These are phyloP conservation scores for Monilinia fructigena DNA, from an alignment of 2,329 filamentous ascomycete species.

Conservation along the genomic window DNA sequence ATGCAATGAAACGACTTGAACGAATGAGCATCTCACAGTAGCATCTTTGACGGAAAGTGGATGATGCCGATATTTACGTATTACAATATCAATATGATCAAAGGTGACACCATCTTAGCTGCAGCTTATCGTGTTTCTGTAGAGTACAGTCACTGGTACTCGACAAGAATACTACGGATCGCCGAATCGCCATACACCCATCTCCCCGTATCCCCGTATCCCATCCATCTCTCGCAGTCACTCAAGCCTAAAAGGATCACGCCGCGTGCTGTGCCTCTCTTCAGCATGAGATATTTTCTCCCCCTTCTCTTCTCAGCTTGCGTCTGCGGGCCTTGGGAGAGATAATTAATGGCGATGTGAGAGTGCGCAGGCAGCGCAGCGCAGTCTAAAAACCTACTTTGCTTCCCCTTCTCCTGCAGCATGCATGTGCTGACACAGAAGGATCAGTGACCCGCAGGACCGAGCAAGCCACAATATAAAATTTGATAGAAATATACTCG, in stretches of 20 bases:
- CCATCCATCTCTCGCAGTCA: not conserved
- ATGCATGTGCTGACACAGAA: constrained; percentile 25
- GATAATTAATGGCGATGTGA: not conserved
- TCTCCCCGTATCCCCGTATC: not conserved
- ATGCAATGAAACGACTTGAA: constrained; percentile 15
- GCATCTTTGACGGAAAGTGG: not conserved
- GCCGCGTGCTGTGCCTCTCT: constrained; percentile 23
- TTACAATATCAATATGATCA: constrained; percentile 23
- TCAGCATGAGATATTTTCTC: constrained; percentile 18
- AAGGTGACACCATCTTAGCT: constrained; percentile 23
- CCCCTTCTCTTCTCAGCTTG: constrained; percentile 17
- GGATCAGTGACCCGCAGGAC: constrained; percentile 24
- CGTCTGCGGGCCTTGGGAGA: not conserved
- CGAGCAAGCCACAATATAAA: constrained; percentile 25
- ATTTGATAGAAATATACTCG: constrained; percentile 22
- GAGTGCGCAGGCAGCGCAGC: not conserved
- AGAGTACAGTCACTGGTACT: constrained; percentile 13
- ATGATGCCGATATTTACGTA: constrained; percentile 16
- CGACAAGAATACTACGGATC: constrained; percentile 16
- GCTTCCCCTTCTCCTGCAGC: constrained; percentile 22
- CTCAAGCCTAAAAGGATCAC: not conserved
- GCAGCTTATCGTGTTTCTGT: constrained; percentile 16
- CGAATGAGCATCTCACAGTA: constrained; percentile 14
- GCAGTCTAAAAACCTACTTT: constrained; percentile 10
- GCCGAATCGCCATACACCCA: constrained; percentile 12